Base-by-base conservation (phyloP, 1,284 basidiomycete species). In the Ganoderma sp. region DNA sequence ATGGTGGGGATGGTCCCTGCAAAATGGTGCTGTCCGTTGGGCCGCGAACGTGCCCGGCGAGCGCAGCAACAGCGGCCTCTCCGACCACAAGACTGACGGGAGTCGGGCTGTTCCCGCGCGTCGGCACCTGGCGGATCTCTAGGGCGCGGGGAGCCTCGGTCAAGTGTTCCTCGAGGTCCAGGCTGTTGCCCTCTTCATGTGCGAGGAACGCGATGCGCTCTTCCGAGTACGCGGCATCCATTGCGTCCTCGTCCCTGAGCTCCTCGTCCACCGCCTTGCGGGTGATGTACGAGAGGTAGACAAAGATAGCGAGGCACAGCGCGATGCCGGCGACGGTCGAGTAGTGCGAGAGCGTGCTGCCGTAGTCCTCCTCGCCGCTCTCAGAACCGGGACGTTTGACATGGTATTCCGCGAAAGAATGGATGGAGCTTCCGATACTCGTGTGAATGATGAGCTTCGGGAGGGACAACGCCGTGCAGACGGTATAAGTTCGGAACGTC, bases 371-470 rank as follows among this genome's bases (percentile, higher is more conserved):
- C 22, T 73, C 74, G 54, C 70, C 69, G 59, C 77, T 73, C 41
- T 78, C 72, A 68, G 77, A 78, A 8, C 73, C 68, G 34, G 75
- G 72, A 32, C 69, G 64, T 52, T 79, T 75, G 66, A 80, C 78
- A 75, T 91, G 87, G 79, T 88, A 89, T 68, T 88, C 87, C 68
- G 88, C 87, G 81, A 96, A 96, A 50, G 90, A 94, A 75, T 92
- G 90, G 75, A 96, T 94, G 28, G 90, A 91, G 28, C 90, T 88
- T 57, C 94, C 94, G 70, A 96, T 84, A 70, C 87, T 91, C 32
- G 93, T 94, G 82, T 96, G 94, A 65, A 96, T 87, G 79, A 95
- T 89, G 73, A 96, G 88, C 80, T 96, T 96, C 84, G 93, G 89
- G 65, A 96, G 85, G 45, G 91, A 93, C 41, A 95, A 84, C 6